Evolutionary conservation across 1,284 basidiomycete genomes (phyloP).

Genomic region (Sporisorium reilianum): DNA sequence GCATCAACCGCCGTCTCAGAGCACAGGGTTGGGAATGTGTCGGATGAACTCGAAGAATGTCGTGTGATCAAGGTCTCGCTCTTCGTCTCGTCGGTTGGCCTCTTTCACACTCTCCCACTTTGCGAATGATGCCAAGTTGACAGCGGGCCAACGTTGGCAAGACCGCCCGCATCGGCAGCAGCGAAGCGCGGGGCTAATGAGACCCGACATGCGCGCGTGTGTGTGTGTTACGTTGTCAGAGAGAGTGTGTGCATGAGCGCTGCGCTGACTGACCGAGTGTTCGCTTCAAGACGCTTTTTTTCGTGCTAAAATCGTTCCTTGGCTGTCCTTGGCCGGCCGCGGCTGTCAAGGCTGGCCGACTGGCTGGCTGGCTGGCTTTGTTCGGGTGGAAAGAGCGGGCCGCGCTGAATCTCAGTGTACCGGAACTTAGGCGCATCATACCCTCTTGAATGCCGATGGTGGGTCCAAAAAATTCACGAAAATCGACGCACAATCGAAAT

Average conservation of each 20-base stretch:
- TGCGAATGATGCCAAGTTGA: neutral
- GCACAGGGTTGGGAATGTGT: neutral
- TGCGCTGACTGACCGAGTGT: conserved; percentile 3
- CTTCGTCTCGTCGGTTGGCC: neutral
- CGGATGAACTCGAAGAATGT: neutral
- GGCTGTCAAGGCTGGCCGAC: neutral
- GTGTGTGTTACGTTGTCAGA: neutral
- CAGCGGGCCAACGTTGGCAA: neutral
- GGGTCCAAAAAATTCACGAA: neutral
- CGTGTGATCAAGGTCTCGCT: neutral
- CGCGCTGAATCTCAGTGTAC: too few relatives aligned
- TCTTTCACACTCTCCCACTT: neutral
- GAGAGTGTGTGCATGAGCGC: neutral
- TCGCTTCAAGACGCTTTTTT: neutral
- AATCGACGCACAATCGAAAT: neutral
- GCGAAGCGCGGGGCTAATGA: too few relatives aligned
- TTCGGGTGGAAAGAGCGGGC: too few relatives aligned
- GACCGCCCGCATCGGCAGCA: neutral
- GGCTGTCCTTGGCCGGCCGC: too few relatives aligned
- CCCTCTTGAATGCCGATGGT: conserved; percentile 7
- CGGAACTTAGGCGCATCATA: too few relatives aligned
- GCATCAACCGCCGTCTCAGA: too few relatives aligned
- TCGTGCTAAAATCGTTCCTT: neutral
- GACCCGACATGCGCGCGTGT: neutral
- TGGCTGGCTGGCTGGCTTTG: too few relatives aligned